Conservation (phyloP, 1,284 basidiomycete genomes). For the Cryptococcus depauperatus region DNA sequence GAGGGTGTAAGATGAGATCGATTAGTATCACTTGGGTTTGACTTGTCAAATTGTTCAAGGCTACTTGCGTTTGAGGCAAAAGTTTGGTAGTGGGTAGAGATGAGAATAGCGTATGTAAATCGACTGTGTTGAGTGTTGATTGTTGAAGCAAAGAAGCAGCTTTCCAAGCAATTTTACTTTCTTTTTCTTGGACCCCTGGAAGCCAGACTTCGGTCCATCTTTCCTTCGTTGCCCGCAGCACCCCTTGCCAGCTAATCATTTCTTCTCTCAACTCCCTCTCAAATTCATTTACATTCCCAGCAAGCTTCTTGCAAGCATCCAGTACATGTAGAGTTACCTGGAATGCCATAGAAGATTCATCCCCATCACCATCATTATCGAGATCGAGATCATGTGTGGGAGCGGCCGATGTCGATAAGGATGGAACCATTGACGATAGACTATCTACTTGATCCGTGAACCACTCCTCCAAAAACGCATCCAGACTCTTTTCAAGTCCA, state of each 20-base stretch:
- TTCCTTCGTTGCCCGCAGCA: conserved; percentile 3
- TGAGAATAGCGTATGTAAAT: conserved; percentile 52
- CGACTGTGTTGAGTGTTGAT: conserved; percentile 69
- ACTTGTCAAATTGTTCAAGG: conserved; percentile 59
- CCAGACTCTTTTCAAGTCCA: conserved; percentile 64
- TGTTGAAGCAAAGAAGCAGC: conserved; percentile 66
- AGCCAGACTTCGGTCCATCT: conserved; percentile 31
- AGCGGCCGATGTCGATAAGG: too few relatives aligned
- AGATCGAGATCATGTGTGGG: conserved; percentile 39
- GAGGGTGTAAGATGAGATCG: conserved; percentile 71
- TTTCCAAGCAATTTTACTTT: conserved; percentile 59
- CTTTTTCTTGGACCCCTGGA: too few relatives aligned
- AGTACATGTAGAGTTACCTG: conserved; percentile 75
- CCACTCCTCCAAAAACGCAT: conserved; percentile 60
- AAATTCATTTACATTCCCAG: conserved; percentile 58
- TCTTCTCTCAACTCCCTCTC: conserved; percentile 53
- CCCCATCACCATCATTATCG: conserved; percentile 70
- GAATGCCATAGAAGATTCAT: conserved; percentile 79
- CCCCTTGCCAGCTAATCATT: not conserved
- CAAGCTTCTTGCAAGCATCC: conserved; percentile 61
- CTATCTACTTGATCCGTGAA: conserved; percentile 47
- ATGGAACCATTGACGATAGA: too few relatives aligned
- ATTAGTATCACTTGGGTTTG: conserved; percentile 70
- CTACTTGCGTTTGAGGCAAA: conserved; percentile 45
- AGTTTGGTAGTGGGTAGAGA: conserved; percentile 8